Evolutionary conservation across 2,329 filamentous ascomycete genomes (phyloP).

Genomic region (Colletotrichum lindemuthianum): DNA sequence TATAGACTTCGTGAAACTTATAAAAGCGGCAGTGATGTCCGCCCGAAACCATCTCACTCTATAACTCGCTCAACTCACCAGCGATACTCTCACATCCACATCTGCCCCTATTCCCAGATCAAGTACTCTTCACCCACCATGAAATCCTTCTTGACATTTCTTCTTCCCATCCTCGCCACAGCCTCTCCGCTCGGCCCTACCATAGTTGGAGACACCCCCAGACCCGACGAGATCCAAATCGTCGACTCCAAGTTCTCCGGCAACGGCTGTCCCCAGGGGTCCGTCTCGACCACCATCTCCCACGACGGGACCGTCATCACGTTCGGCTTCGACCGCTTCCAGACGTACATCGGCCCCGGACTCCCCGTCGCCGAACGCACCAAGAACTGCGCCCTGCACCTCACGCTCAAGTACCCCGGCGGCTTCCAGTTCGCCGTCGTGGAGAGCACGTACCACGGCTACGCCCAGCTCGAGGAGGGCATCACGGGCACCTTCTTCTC

Average conservation of each 20-base stretch:
- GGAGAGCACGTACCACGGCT: constrained; percentile 60
- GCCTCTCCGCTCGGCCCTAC: constrained; percentile 48
- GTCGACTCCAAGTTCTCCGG: constrained; percentile 52
- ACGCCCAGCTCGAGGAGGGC: constrained; percentile 56
- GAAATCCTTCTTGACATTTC: constrained; percentile 47
- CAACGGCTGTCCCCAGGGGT: constrained; percentile 56
- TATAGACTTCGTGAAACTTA: too few relatives aligned
- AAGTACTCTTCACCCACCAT: constrained; percentile 43
- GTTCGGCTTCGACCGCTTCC: constrained; percentile 58
- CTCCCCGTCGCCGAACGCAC: constrained; percentile 47
- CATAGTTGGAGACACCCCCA: constrained; percentile 47
- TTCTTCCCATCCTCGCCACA: constrained; percentile 49
- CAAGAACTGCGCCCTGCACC: constrained; percentile 60
- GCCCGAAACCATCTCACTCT: too few relatives aligned
- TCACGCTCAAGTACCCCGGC: constrained; percentile 57
- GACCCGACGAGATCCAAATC: constrained; percentile 54
- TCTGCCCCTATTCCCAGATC: too few relatives aligned
- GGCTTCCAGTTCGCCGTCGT: constrained; percentile 59
- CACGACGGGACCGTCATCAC: constrained; percentile 57
- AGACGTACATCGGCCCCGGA: constrained; percentile 58
- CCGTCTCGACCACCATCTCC: constrained; percentile 54
- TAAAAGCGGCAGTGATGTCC: too few relatives aligned
- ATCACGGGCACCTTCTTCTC: constrained; percentile 57
- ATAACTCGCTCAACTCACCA: too few relatives aligned
- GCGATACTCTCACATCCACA: too few relatives aligned